Conservation (phyloP, 495 filamentous ascomycete genomes). For the Apiosordaria backusii region DNA sequence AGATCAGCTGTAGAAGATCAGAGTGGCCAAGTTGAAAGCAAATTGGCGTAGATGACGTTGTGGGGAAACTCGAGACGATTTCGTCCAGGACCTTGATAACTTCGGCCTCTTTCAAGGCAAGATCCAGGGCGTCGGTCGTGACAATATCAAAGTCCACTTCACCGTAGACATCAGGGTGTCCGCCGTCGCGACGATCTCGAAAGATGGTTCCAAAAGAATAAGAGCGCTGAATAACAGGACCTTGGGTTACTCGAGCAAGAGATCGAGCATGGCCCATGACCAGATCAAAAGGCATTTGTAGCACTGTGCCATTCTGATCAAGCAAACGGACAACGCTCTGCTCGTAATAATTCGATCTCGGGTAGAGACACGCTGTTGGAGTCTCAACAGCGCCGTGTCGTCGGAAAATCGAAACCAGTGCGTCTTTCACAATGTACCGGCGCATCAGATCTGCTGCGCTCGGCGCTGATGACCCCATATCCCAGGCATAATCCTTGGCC, state of each 20-base stretch:
- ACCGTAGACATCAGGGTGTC: slow-evolving; percentile 75
- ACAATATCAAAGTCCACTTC: slow-evolving; percentile 97
- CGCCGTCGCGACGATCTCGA: slow-evolving; percentile 66
- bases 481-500: slow-evolving; percentile 85
- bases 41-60: slow-evolving; percentile 64
- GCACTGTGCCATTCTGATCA: slow-evolving; percentile 74
- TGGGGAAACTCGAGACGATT: slow-evolving; percentile 77
- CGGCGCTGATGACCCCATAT: slow-evolving; percentile 57
- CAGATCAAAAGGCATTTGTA: slow-evolving; percentile 89
- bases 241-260: slow-evolving; percentile 62
- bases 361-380: slow-evolving; percentile 70
- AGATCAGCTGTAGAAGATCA: slow-evolving; percentile 73
- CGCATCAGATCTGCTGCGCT: slow-evolving; percentile 61
- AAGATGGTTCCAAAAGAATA: slow-evolving; percentile 91
- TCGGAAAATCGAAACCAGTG: slow-evolving; percentile 75
- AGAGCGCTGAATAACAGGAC: slow-evolving; percentile 64
- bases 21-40: slow-evolving; percentile 94
- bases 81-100: slow-evolving; percentile 93
- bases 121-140: slow-evolving; percentile 70
- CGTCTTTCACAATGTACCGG: slow-evolving; percentile 71
- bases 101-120: slow-evolving; percentile 91
- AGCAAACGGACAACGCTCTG: slow-evolving; percentile 67
- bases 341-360: slow-evolving; percentile 72
- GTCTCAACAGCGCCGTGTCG: slow-evolving; percentile 86
- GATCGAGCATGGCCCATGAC: slow-evolving; percentile 84